phyloP scores from a whole-genome alignment of 2,329 filamentous ascomycete genomes.

The Hypoxylon sp. region DNA sequence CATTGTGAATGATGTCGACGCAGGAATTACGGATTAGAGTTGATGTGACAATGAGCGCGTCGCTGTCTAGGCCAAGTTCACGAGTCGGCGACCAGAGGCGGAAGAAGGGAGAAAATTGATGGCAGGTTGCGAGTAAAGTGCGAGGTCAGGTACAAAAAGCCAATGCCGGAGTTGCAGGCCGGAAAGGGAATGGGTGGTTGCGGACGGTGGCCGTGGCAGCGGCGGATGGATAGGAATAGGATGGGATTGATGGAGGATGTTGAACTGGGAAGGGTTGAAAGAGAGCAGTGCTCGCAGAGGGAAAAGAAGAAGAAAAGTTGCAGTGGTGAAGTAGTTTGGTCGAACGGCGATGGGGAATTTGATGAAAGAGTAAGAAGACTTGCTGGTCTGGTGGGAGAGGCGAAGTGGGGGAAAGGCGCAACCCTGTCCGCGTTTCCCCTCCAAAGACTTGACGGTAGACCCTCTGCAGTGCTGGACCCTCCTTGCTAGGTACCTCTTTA shows the following conservation, averaged over 20 bases:
- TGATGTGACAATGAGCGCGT: conserved; percentile 29
- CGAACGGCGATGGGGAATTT: conserved; percentile 35
- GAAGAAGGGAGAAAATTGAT: conserved; percentile 38
- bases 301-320: conserved; percentile 23
- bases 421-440: conserved; percentile 34
- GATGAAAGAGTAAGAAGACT: conserved; percentile 34
- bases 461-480: no score
- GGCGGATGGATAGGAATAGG: conserved; percentile 8
- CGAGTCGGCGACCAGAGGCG: conserved; percentile 35
- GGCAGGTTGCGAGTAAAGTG: conserved; percentile 38
- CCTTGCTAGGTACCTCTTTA: no score
- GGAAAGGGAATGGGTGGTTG: conserved; percentile 13
- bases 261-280: conserved; percentile 36
- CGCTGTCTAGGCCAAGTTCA: conserved; percentile 28
- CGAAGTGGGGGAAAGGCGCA: conserved; percentile 38
- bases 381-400: conserved; percentile 39
- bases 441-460: conserved; percentile 28
- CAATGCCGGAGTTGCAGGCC: conserved; percentile 13
- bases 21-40: conserved; percentile 32
- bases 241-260: conserved; percentile 19
- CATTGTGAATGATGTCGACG: conserved; percentile 53
- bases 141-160: conserved; percentile 15
- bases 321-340: conserved; percentile 30
- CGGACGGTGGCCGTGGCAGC: conserved; percentile 1
- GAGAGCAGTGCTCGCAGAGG: conserved; percentile 10